Evolutionary conservation across 768 basidiomycete species (phyloP).

Genomic region (Suillus luteus): DNA sequence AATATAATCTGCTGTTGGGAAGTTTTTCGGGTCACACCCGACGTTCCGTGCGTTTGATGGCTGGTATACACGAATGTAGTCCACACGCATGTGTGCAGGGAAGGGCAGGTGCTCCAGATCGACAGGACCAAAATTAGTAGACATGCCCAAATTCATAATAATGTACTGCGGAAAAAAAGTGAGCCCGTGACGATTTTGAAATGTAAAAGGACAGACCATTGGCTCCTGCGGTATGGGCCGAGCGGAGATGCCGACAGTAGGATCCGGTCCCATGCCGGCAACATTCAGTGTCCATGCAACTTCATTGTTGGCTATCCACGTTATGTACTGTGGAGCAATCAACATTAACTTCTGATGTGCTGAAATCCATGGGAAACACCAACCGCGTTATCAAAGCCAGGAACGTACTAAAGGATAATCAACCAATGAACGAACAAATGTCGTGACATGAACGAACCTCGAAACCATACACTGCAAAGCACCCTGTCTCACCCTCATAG

Average conservation of each 20-base stretch:
- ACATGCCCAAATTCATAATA: slow-evolving; percentile 61
- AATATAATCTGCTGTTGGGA: slow-evolving; percentile 77
- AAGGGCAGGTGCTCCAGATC: slow-evolving; percentile 55
- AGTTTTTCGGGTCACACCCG: slow-evolving; percentile 68
- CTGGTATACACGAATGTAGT: slow-evolving; percentile 76
- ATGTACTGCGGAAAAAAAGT: slow-evolving; percentile 42
- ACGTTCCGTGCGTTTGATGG: slow-evolving; percentile 59
- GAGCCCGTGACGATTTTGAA: background rate
- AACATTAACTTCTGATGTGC: background rate
- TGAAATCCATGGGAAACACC: slow-evolving; percentile 23
- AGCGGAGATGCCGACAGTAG: slow-evolving; percentile 56
- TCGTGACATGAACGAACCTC: slow-evolving; percentile 47
- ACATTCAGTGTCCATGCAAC: slow-evolving; percentile 75
- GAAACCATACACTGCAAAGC: slow-evolving; percentile 80
- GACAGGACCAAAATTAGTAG: slow-evolving; percentile 57
- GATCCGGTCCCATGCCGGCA: slow-evolving; percentile 66
- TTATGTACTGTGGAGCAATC: slow-evolving; percentile 60
- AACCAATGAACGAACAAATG: slow-evolving; percentile 6
- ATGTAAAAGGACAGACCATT: slow-evolving; percentile 54
- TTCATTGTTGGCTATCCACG: slow-evolving; percentile 75
- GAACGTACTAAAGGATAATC: slow-evolving; percentile 26
- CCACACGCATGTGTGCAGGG: slow-evolving; percentile 49
- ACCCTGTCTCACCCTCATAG: slow-evolving; percentile 62
- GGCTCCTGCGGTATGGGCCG: slow-evolving; percentile 82
- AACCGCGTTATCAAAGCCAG: slow-evolving; percentile 68